These are phyloP conservation scores for Epipyxis sp. DNA, from an alignment of 108 stramenopile genomes.

Conservation along the genomic window DNA sequence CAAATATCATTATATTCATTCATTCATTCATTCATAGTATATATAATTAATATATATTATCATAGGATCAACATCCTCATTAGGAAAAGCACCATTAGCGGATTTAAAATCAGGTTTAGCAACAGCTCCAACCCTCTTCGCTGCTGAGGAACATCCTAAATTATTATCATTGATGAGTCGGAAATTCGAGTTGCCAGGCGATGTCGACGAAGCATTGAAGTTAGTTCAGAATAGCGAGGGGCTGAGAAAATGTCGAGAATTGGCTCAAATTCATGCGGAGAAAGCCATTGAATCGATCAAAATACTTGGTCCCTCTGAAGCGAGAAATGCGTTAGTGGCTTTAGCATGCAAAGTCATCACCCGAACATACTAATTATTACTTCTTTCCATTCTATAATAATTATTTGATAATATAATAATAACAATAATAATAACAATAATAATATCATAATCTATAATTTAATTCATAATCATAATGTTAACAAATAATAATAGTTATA, in stretches of 20 bases:
- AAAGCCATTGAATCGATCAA: constrained; percentile 72
- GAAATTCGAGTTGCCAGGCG: constrained; percentile 78
- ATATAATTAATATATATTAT: too few species aligned
- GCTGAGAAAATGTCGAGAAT: constrained; percentile 73
- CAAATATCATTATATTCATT: too few species aligned
- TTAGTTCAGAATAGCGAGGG: constrained; percentile 65
- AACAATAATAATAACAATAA: neutral
- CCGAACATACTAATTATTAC: constrained; percentile 49
- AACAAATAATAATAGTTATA: too few species aligned
- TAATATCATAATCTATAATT: too few species aligned
- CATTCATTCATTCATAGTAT: too few species aligned
- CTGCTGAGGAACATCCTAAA: constrained; percentile 72
- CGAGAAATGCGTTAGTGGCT: constrained; percentile 47
- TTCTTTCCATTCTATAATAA: neutral
- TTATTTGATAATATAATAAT: too few species aligned
- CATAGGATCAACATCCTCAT: constrained; percentile 47
- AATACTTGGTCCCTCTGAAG: constrained; percentile 38
- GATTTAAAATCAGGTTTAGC: constrained; percentile 88
- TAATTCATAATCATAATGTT: neutral
- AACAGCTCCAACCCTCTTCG: constrained; percentile 92
- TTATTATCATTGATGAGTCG: constrained; percentile 67
- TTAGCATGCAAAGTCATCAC: constrained; percentile 53
- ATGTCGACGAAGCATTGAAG: constrained; percentile 74
- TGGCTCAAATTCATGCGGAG: constrained; percentile 89
- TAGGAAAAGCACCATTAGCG: constrained; percentile 89